phyloP scores from a whole-genome alignment of 2,329 filamentous ascomycete genomes.

The Tricladium varicosporioides region DNA sequence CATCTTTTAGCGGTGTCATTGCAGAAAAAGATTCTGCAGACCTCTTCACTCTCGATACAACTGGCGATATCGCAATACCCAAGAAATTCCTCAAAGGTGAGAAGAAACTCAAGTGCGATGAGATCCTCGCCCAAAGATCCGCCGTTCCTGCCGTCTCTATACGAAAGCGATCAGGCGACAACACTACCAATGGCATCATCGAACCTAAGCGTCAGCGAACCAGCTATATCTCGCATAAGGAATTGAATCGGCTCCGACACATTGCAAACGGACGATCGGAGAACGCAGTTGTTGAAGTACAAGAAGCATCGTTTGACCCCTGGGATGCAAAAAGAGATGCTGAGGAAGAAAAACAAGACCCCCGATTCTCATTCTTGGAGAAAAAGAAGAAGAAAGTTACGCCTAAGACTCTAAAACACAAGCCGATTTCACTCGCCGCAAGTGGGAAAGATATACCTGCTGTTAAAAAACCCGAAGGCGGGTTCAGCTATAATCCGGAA shows the following conservation, averaged over 20 bases:
- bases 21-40: constrained; percentile 79
- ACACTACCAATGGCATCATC: constrained; percentile 70
- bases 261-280: constrained; percentile 70
- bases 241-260: constrained; percentile 73
- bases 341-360: constrained; percentile 45
- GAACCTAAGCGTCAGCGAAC: constrained; percentile 71
- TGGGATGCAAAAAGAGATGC: constrained; percentile 61
- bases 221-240: constrained; percentile 80
- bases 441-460: constrained; percentile 77
- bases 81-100: constrained; percentile 64
- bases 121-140: constrained; percentile 85
- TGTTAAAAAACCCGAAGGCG: constrained; percentile 74
- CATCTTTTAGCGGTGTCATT: constrained; percentile 67
- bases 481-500: constrained; percentile 88
- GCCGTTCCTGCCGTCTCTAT: constrained; percentile 74
- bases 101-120: constrained; percentile 84
- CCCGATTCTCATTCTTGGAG: constrained; percentile 63
- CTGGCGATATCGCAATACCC: constrained; percentile 65
- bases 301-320: constrained; percentile 72
- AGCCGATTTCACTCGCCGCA: constrained; percentile 78
- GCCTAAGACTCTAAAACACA: constrained; percentile 71
- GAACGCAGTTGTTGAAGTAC: constrained; percentile 40
- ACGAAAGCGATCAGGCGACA: constrained; percentile 71
- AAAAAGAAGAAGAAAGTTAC: constrained; percentile 64
- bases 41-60: constrained; percentile 80